Percentiles rank a stretch among this genome's conserved stretches.
Evolutionary conservation across 768 basidiomycete species (phyloP).

Genomic region (Pulveroboletus frians): DNA sequence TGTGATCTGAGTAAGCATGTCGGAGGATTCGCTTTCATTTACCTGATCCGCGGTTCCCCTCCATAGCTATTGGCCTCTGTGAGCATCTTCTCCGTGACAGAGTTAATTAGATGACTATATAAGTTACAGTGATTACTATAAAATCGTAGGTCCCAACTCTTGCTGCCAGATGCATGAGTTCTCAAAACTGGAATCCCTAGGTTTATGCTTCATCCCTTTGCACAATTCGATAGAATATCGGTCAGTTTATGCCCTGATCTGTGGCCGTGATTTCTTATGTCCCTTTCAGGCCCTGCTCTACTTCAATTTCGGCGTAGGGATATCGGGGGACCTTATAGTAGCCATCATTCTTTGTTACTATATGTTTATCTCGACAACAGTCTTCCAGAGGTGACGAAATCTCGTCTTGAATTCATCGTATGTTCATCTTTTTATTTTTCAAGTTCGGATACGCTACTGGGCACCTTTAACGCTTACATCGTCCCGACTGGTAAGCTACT

Average conservation of each 20-base stretch:
- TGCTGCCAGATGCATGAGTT: not conserved
- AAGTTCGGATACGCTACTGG: slow-evolving; percentile 48
- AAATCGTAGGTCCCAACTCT: slow-evolving; percentile 38
- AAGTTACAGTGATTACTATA: slow-evolving; percentile 40
- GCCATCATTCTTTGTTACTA: slow-evolving; percentile 46
- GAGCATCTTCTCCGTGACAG: not conserved
- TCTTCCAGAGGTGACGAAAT: slow-evolving; percentile 39
- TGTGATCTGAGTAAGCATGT: slow-evolving; percentile 41
- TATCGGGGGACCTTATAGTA: slow-evolving; percentile 47
- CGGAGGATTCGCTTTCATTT: not conserved
- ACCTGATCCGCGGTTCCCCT: not conserved
- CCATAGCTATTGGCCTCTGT: slow-evolving; percentile 11
- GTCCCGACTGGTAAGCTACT: slow-evolving; percentile 46
- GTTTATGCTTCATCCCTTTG: slow-evolving; percentile 33
- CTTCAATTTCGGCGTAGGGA: slow-evolving; percentile 45
- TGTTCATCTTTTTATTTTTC: not conserved
- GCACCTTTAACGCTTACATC: slow-evolving; percentile 43
- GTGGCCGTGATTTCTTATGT: not conserved
- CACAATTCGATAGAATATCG: slow-evolving; percentile 35
- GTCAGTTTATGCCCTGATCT: slow-evolving; percentile 25
- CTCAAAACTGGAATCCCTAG: slow-evolving; percentile 21
- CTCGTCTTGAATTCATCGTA: not conserved
- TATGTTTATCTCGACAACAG: slow-evolving; percentile 44
- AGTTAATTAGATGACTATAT: not conserved
- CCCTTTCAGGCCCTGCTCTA: slow-evolving; percentile 44